These are phyloP conservation scores for Heritiera fomes DNA, from an alignment of 345 rosid species.

Conservation along the genomic window DNA sequence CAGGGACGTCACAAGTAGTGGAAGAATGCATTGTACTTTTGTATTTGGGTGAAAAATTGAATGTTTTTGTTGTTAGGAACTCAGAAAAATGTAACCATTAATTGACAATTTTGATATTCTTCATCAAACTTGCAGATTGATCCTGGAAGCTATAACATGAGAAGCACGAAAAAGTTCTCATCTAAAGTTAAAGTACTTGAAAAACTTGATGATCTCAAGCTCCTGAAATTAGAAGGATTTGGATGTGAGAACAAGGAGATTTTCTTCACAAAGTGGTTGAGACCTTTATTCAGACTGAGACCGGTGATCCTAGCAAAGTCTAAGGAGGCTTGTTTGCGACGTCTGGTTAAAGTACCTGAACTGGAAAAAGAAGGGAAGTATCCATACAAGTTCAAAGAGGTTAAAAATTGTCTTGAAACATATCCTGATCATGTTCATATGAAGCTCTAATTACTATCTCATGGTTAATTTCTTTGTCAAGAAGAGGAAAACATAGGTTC, in stretches of 20 bases:
- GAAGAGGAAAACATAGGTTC: no score
- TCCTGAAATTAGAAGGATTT: no score
- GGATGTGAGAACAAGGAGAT: no score
- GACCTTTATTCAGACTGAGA: neutral
- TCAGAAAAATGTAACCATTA: no score
- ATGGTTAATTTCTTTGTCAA: no score
- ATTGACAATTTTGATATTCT: no score
- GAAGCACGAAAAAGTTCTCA: neutral
- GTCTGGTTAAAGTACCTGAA: neutral
- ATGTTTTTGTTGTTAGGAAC: no score
- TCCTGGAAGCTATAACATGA: neutral
- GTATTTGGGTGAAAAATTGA: no score
- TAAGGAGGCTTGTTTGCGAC: neutral
- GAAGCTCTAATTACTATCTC: neutral
- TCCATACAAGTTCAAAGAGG: neutral
- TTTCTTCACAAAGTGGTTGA: no score
- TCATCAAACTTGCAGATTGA: conserved; percentile 11
- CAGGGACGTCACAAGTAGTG: no score
- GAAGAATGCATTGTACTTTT: no score
- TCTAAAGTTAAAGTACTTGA: neutral
- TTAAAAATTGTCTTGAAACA: neutral
- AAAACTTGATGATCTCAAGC: neutral
- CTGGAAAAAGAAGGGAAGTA: conserved; percentile 15
- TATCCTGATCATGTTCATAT: neutral
- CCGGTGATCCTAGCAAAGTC: neutral